Conservation (phyloP, 768 basidiomycete species). For the Floccularia luteovirens region DNA sequence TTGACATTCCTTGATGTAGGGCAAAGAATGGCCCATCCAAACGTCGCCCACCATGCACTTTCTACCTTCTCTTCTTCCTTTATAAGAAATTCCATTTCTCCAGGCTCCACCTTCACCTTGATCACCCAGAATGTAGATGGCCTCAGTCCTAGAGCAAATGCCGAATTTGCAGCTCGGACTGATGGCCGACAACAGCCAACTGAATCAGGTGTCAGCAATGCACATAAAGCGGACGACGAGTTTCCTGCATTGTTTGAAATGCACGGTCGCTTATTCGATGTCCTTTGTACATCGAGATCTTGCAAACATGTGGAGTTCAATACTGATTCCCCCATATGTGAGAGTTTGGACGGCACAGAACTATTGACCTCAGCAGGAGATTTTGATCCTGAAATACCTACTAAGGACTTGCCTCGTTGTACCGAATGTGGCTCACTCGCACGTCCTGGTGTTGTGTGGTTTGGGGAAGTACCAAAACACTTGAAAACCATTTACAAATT, state of each 20-base stretch:
- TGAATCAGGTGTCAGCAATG: no score
- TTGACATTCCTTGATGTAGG: slow-evolving; percentile 21
- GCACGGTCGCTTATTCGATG: slow-evolving; percentile 54
- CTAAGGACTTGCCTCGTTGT: slow-evolving; percentile 35
- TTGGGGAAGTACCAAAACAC: slow-evolving; percentile 35
- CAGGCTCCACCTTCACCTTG: slow-evolving; percentile 36
- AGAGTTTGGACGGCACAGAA: slow-evolving; percentile 36
- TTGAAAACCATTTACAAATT: slow-evolving; percentile 31
- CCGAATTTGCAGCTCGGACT: slow-evolving; percentile 11
- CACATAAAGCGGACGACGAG: slow-evolving; percentile 10
- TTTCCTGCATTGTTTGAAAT: slow-evolving; percentile 41
- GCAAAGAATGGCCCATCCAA: slow-evolving; percentile 40
- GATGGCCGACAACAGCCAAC: not conserved
- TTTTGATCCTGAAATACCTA: slow-evolving; percentile 28
- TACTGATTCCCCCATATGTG: slow-evolving; percentile 34
- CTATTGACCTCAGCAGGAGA: slow-evolving; percentile 21
- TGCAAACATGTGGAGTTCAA: slow-evolving; percentile 36
- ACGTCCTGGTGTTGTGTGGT: slow-evolving; percentile 54
- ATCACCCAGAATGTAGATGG: slow-evolving; percentile 64
- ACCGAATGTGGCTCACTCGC: slow-evolving; percentile 31
- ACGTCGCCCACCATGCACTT: slow-evolving; percentile 47
- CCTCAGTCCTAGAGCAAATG: slow-evolving; percentile 32
- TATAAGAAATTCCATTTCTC: slow-evolving; percentile 28
- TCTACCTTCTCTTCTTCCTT: slow-evolving; percentile 34
- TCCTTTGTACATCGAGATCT: slow-evolving; percentile 32